Evolutionary conservation across 306 rosid species (phyloP), one percentile per base, ranked within the genome.

Genomic region (Abrus pulchellus): DNA sequence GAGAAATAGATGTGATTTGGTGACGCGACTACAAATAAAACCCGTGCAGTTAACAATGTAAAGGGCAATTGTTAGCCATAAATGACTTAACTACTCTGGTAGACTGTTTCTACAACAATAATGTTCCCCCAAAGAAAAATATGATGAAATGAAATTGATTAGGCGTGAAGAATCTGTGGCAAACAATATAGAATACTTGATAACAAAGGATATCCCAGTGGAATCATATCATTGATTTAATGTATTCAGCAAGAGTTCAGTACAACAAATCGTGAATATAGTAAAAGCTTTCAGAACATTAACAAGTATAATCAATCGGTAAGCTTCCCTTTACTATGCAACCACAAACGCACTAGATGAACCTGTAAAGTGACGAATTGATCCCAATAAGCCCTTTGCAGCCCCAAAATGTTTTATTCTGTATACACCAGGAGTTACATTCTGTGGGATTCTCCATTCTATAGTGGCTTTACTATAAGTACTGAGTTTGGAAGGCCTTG

Each of bases 281-380:
- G 29, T 5, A 34, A 45, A 44, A 12, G 53, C 28, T 20, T 52
- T 66, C 30, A 20, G 9, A 60, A 49, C 32, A 57, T 70, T 48
- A 30, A 48, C 49, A 12, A 28, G 72, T 28, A 76, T 55, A n/a
- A 68, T n/a, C 47, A 71, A 27, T 20, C 34, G 0, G 32, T 44
- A 56, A 14, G 45, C 65, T 27, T 13, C 80, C 76, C 66, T 79
- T 85, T 85, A 83, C 81, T 82, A 88, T 12, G 83, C 87, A 61
- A 93, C 91, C 8, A 89, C 94, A 78, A 95, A 95, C 69, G 96
- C 98, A 77, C 97, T 91, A 40, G 96, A 95, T 66, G 99, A 86
- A 3, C 99, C 97, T 4, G 92, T 90, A 67, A 95, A 95, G 78
- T 93, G 99, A 71, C 47, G 87, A 78, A 89, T 82, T 0, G 98